Conservation (phyloP, 1,139 yeast genomes). For the Hyphopichia wangnamkhiaoensis region DNA sequence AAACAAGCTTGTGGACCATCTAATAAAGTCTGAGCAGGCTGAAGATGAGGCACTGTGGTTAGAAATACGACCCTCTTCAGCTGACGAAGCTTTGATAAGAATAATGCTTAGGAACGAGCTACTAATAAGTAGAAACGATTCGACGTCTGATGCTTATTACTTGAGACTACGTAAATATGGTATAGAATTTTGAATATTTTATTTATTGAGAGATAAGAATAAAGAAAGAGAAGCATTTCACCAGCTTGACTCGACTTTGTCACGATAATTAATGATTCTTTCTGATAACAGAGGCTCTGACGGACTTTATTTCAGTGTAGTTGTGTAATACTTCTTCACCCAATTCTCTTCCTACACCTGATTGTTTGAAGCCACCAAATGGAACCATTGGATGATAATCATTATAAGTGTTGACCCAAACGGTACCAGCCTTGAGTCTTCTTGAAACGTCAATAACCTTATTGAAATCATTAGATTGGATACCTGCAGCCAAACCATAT, state of each 20-base stretch:
- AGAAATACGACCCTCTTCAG: slow-evolving; percentile 11
- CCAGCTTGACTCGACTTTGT: too few relatives aligned
- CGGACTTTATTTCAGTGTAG: slow-evolving; percentile 26
- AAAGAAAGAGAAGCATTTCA: not conserved
- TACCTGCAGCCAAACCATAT: slow-evolving; percentile 81
- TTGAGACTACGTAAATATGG: slow-evolving; percentile 16
- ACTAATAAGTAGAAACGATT: slow-evolving; percentile 14
- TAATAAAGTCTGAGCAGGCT: slow-evolving; percentile 3
- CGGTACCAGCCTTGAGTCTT: slow-evolving; percentile 25
- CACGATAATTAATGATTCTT: slow-evolving; percentile 4
- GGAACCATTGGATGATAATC: slow-evolving; percentile 30
- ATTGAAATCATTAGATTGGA: slow-evolving; percentile 59
- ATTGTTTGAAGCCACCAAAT: slow-evolving; percentile 30
- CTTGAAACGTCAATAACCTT: slow-evolving; percentile 42
- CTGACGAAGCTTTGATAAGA: slow-evolving; percentile 17
- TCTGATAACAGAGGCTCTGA: slow-evolving; percentile 16
- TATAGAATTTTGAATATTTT: slow-evolving; percentile 6
- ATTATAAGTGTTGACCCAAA: slow-evolving; percentile 30
- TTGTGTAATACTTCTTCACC: slow-evolving; percentile 26
- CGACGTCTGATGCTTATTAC: slow-evolving; percentile 7
- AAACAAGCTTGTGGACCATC: slow-evolving; percentile 8
- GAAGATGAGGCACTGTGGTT: slow-evolving; percentile 15
- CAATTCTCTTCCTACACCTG: slow-evolving; percentile 32
- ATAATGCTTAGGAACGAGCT: slow-evolving; percentile 19
- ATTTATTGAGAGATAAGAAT: not conserved